phyloP scores from a whole-genome alignment of 495 filamentous ascomycete genomes.

The Letharia lupina region DNA sequence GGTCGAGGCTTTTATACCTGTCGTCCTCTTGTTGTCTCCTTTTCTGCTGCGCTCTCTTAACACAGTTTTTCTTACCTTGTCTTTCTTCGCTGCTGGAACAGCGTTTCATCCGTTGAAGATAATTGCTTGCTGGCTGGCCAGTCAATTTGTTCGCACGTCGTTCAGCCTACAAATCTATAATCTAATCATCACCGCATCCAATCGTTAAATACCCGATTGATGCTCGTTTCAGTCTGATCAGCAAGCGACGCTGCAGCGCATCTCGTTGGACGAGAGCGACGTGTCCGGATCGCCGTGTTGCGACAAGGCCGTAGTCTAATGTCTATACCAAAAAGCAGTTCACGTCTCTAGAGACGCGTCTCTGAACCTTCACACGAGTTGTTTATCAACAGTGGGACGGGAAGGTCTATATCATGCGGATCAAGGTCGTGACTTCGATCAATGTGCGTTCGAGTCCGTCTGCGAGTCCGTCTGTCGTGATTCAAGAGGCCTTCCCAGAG shows the following conservation, averaged over 20 bases:
- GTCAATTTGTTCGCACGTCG: not conserved
- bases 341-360: constrained; percentile 17
- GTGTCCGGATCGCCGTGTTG: constrained; percentile 6
- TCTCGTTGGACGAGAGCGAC: constrained; percentile 9
- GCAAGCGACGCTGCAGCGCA: constrained; percentile 2
- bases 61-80: not conserved
- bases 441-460: constrained; percentile 16
- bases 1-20: not conserved
- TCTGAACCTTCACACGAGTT: not conserved
- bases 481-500: constrained; percentile 7
- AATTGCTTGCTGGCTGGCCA: constrained; percentile 4
- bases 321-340: constrained; percentile 2
- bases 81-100: constrained; percentile 9
- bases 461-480: not conserved
- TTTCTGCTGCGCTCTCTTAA: not conserved
- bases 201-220: constrained; percentile 2
- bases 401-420: constrained; percentile 17
- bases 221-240: constrained; percentile 9
- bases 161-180: not conserved
- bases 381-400: not conserved
- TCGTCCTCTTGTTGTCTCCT: not conserved
- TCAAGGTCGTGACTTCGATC: constrained; percentile 17
- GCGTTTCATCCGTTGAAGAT: not conserved
- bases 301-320: not conserved
- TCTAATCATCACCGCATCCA: not conserved